These are phyloP conservation scores for Evansstolkia leycettana DNA, from an alignment of 495 filamentous ascomycete species.

Conservation along the genomic window DNA sequence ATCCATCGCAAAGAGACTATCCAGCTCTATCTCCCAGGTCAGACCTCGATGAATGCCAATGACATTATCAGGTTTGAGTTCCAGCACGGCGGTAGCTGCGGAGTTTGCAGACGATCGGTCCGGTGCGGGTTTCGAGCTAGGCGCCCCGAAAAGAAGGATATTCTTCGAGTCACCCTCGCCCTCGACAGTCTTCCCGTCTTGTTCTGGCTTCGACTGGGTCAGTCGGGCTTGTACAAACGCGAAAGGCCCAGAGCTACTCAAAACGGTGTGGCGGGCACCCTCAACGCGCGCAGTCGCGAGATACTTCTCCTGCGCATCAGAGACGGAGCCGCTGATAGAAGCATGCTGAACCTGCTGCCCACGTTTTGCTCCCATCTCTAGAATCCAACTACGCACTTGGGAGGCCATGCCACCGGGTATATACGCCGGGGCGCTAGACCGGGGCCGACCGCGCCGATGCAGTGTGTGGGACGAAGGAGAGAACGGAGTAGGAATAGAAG, in stretches of 20 bases:
- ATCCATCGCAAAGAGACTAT: no score
- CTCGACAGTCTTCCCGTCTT: neutral
- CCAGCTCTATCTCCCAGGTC: conserved; percentile 23
- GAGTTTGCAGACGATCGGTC: neutral
- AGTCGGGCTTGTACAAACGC: conserved; percentile 15
- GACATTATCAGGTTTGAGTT: conserved; percentile 12
- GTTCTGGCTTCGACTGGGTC: neutral
- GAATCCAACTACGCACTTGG: conserved; percentile 30
- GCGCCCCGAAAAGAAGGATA: conserved; percentile 19
- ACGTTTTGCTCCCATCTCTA: conserved; percentile 27
- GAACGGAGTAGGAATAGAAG: conserved; percentile 22
- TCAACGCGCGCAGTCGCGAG: conserved; percentile 10
- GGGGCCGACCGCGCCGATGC: conserved; percentile 18
- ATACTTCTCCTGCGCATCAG: conserved; percentile 7
- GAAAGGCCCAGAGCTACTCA: conserved; percentile 18
- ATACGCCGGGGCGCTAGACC: conserved; percentile 13
- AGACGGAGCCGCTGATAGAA: neutral
- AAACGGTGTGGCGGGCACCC: conserved; percentile 7
- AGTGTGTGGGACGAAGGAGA: conserved; percentile 27
- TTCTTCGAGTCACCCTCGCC: conserved; percentile 4
- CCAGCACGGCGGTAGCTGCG: neutral
- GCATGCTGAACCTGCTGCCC: conserved; percentile 7
- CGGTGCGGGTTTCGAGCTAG: conserved; percentile 8
- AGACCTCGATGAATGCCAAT: conserved; percentile 22
- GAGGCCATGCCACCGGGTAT: conserved; percentile 31